phyloP scores from a whole-genome alignment of 768 basidiomycete genomes.

The Rhodotorula kratochvilovae region DNA sequence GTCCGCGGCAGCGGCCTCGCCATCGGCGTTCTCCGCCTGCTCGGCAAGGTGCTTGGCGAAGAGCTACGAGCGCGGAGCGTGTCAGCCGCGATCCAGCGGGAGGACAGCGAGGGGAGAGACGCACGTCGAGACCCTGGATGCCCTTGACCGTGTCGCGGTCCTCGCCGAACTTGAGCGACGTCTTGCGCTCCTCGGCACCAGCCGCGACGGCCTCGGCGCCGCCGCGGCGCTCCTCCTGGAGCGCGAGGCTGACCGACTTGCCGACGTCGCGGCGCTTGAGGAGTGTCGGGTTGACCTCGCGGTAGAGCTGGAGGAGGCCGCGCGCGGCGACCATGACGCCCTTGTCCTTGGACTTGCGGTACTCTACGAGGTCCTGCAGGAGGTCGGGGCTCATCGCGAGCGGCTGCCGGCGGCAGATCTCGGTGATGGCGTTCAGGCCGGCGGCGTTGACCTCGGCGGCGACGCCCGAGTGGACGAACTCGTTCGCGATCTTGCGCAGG shows the following conservation, averaged over 20 bases:
- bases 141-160: conserved; percentile 66
- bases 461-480: conserved; percentile 96
- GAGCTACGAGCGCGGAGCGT: conserved; percentile 54
- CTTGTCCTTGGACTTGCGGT: conserved; percentile 92
- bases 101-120: conserved; percentile 39
- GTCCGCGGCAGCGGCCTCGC: conserved; percentile 55
- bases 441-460: conserved; percentile 92
- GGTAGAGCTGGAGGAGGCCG: conserved; percentile 78
- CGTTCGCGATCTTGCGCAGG: conserved; percentile 81
- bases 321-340: conserved; percentile 82
- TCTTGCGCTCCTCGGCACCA: conserved; percentile 39
- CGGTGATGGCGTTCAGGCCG: conserved; percentile 90
- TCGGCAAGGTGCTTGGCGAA: conserved; percentile 64
- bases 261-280: conserved; percentile 85
- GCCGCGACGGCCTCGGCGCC: conserved; percentile 5
- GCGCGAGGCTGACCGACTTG: conserved; percentile 70
- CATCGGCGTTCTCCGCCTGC: conserved; percentile 59
- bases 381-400: conserved; percentile 97
- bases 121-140: conserved; percentile 81
- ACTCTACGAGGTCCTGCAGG: conserved; percentile 85
- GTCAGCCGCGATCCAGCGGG: no score
- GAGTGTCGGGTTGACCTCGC: conserved; percentile 93
- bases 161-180: conserved; percentile 71
- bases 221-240: neutral
- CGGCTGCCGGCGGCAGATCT: conserved; percentile 88